phyloP scores from a whole-genome alignment of 192 early-diverging fungal genomes.

The Entomortierella parvispora region DNA sequence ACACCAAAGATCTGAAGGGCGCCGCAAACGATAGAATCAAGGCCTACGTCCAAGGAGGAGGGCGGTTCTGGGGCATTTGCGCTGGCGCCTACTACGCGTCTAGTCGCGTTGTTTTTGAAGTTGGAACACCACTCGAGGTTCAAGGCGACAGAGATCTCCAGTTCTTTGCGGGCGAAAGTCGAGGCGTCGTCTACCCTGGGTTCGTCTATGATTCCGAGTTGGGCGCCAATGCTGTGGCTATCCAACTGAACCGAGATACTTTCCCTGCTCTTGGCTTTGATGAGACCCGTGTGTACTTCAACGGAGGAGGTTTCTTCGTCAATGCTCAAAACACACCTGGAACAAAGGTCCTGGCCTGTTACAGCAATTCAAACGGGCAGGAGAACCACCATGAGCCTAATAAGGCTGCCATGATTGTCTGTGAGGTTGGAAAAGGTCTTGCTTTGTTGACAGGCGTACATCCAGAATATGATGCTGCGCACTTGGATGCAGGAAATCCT shows the following conservation, averaged over 20 bases:
- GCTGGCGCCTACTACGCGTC: conserved; percentile 89
- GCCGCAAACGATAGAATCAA: conserved; percentile 68
- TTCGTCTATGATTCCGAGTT: conserved; percentile 79
- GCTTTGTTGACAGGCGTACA: conserved; percentile 87
- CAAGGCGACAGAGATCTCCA: conserved; percentile 77
- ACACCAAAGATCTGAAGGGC: conserved; percentile 76
- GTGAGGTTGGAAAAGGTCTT: conserved; percentile 69
- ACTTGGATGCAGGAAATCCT: conserved; percentile 56
- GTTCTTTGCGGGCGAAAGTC: conserved; percentile 74
- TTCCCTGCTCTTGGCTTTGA: conserved; percentile 24
- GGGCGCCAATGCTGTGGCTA: conserved; percentile 26
- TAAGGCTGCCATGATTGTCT: conserved; percentile 75
- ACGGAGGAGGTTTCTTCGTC: conserved; percentile 79
- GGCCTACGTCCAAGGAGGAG: conserved; percentile 77
- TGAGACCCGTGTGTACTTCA: conserved; percentile 66
- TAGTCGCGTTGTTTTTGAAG: conserved; percentile 81
- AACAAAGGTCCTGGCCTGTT: conserved; percentile 54
- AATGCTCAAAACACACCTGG: conserved; percentile 36
- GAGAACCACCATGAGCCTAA: conserved; percentile 19
- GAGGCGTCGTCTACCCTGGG: conserved; percentile 81
- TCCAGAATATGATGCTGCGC: conserved; percentile 79
- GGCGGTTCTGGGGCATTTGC: conserved; percentile 92
- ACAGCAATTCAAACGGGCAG: conserved; percentile 7
- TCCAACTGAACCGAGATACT: conserved; percentile 3
- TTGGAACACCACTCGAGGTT: conserved; percentile 69